Conservation (phyloP, 495 filamentous ascomycete genomes). For the Chlorociboria aeruginascens region DNA sequence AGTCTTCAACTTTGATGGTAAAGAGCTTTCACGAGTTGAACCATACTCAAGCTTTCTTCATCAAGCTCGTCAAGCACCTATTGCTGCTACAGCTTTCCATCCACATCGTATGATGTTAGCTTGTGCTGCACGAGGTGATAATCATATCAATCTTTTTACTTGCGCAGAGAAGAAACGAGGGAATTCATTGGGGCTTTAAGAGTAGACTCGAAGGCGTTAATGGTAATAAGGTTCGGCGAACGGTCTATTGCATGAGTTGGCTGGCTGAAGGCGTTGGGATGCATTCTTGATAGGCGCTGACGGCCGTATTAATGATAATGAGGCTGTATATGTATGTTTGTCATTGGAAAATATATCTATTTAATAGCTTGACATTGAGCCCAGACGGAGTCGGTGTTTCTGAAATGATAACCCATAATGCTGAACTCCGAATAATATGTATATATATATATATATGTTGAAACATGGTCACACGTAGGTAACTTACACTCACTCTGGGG, state of each 20-base stretch:
- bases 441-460: too few species aligned
- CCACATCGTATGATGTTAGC: conserved; percentile 89
- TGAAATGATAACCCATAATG: too few species aligned
- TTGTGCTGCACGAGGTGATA: conserved; percentile 60
- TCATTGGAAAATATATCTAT: too few species aligned
- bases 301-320: too few species aligned
- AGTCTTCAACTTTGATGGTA: conserved; percentile 77
- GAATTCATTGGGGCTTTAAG: background rate
- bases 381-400: too few species aligned
- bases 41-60: conserved; percentile 84
- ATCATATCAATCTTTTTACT: conserved; percentile 61
- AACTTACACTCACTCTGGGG: too few species aligned
- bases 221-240: background rate
- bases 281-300: too few species aligned
- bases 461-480: too few species aligned
- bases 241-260: background rate
- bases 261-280: too few species aligned
- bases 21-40: conserved; percentile 64
- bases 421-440: too few species aligned
- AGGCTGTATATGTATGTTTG: too few species aligned
- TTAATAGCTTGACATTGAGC: too few species aligned
- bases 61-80: conserved; percentile 62
- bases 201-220: background rate
- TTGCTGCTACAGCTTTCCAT: conserved; percentile 86
- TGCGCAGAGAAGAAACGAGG: conserved; percentile 31